Evolutionary conservation across 2,329 filamentous ascomycete species (phyloP), one percentile per base, ranked within the genome.

Genomic region (Chalara sp.): DNA sequence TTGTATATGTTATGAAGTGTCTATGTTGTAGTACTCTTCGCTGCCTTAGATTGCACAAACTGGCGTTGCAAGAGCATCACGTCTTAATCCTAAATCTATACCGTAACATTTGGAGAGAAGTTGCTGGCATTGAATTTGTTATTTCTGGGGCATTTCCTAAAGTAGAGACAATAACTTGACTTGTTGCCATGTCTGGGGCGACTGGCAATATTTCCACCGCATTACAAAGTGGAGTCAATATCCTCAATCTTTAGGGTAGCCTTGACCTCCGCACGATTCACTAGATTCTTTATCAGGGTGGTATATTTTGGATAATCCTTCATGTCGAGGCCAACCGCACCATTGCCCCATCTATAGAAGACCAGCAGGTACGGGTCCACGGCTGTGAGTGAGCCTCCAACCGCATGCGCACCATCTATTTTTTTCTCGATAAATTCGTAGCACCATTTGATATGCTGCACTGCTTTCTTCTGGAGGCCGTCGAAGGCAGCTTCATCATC

Each of bases 291-390:
- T 12, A 61, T 50, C 46, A 61, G 50, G n/a, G 8, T 33, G 1
- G 51, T 48, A 33, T 54, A 60, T 31, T 51, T 56, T 1, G 55
- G 55, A 44, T 58, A 60, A 28, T 49, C 50, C 37, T 53, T 46
- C 60, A 65, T 61, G 7, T 58, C 52, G 40, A 61, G 30, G 6
- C 48, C 56, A 32, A 48, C n/a, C 32, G 48, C 13, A 10, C 32
- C 32, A 31, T 41, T 45, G 1, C 57, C 66, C 67, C 67, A 68
- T 5, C 62, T 54, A 54, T 63, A 67, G 41, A 68, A 63, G 6
- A 66, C 57, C 50, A 64, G 63, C 42, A 70, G 50, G 55, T 62
- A 67, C 6, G 61, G 49, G 58, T 69, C 67, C 6, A 66, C 67
- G 8, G 57, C 66, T 5, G 67, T 70, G 13, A 70, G 57, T 6